Percentiles rank a stretch among this genome's conserved stretches.
phyloP scores from a whole-genome alignment of 139 green algal genomes.

The Picochlorum costavermella region DNA sequence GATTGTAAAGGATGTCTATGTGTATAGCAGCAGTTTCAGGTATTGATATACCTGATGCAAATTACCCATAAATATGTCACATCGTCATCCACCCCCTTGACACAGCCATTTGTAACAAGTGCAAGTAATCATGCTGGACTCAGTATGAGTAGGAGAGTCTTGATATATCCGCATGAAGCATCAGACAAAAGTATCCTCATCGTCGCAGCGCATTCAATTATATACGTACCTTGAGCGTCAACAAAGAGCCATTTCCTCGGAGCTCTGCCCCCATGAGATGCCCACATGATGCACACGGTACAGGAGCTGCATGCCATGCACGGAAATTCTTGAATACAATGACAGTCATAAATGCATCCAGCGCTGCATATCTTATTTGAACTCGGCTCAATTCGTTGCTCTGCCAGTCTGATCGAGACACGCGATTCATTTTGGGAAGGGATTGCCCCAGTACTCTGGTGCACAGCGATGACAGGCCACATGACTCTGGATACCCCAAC shows the following conservation, averaged over 20 bases:
- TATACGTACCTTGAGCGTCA: too few relatives aligned
- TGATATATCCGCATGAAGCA: slow-evolving; percentile 15
- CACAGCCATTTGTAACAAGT: too few relatives aligned
- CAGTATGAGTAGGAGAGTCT: slow-evolving; percentile 39
- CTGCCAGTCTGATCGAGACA: slow-evolving; percentile 32
- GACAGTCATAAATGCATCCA: slow-evolving; percentile 31
- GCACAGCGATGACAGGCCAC: slow-evolving; percentile 22
- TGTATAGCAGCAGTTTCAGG: slow-evolving; percentile 21
- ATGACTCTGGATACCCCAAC: slow-evolving; percentile 1
- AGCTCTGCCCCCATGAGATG: slow-evolving; percentile 19
- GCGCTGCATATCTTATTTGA: slow-evolving; percentile 29
- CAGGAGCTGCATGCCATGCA: slow-evolving; percentile 28
- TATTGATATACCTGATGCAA: slow-evolving; percentile 29
- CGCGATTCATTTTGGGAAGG: slow-evolving; percentile 10
- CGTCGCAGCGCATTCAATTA: background rate
- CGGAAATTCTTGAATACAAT: slow-evolving; percentile 25
- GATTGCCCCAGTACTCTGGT: slow-evolving; percentile 18
- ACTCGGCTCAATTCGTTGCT: background rate
- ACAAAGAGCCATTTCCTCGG: background rate
- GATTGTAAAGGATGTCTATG: background rate
- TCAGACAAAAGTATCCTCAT: slow-evolving; percentile 4
- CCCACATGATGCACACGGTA: slow-evolving; percentile 19
- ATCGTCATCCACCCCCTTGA: slow-evolving; percentile 16
- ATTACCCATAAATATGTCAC: slow-evolving; percentile 31
- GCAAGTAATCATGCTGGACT: slow-evolving; percentile 7